Conservation (phyloP, 306 rosid species). For the Cicer arietinum region DNA sequence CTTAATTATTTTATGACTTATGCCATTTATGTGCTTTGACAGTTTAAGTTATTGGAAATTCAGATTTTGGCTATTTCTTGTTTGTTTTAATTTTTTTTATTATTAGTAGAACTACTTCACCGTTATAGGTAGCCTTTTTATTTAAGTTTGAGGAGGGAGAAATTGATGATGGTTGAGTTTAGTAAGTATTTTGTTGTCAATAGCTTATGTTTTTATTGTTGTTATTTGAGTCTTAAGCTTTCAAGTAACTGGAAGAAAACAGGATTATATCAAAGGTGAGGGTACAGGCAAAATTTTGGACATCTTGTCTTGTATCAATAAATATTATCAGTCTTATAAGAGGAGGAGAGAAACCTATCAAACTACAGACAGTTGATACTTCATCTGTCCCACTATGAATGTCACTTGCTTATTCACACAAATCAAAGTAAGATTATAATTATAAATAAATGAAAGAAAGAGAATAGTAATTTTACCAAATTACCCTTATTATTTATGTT, state of each 20-base stretch:
- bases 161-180: neutral
- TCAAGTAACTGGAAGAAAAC: neutral
- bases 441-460: no score
- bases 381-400: no score
- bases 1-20: slow-evolving; percentile 4
- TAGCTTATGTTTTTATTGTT: neutral
- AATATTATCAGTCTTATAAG: neutral
- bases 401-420: no score
- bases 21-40: slow-evolving; percentile 18
- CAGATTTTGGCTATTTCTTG: neutral
- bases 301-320: neutral
- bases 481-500: no score
- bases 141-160: neutral
- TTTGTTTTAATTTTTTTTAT: neutral
- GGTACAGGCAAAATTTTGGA: neutral
- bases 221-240: neutral
- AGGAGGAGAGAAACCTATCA: slow-evolving; percentile 12
- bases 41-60: slow-evolving; percentile 4
- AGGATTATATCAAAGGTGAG: neutral
- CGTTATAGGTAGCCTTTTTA: neutral
- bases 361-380: neutral
- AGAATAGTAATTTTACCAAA: no score
- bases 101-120: neutral
- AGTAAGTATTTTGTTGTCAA: slow-evolving; percentile 7
- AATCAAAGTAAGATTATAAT: no score